Conservation (phyloP, 1,139 yeast genomes). For the Protomyces pachydermus region DNA sequence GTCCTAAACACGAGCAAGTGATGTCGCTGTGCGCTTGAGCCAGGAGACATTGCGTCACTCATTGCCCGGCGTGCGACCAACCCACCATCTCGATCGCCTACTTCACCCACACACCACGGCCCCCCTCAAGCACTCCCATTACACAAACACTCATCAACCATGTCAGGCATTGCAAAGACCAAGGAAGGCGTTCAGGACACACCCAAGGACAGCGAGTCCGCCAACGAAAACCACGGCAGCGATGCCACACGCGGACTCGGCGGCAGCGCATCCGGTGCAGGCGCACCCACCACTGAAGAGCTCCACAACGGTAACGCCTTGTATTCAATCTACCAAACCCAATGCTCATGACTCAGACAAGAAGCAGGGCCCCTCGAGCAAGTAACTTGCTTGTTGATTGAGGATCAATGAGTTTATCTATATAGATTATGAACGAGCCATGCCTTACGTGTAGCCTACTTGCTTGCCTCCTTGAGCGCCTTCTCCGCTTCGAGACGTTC, state of each 20-base stretch:
- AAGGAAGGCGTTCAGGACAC: background rate
- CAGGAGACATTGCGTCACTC: no score
- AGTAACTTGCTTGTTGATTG: background rate
- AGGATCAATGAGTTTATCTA: background rate
- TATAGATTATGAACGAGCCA: background rate
- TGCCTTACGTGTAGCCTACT: background rate
- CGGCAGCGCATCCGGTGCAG: background rate
- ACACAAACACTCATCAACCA: background rate
- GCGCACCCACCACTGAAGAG: background rate
- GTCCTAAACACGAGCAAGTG: no score
- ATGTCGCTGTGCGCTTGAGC: no score
- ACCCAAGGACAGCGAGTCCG: background rate
- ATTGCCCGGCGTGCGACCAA: no score
- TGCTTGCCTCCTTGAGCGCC: background rate
- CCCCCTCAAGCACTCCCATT: background rate
- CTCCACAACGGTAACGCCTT: background rate
- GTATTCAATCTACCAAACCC: background rate
- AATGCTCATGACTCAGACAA: background rate
- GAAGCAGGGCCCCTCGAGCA: background rate
- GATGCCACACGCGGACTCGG: background rate
- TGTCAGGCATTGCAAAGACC: background rate
- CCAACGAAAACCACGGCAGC: background rate
- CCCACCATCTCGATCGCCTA: no score
- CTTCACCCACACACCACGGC: background rate
- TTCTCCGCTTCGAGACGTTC: constrained; percentile 4